phyloP scores from a whole-genome alignment of 495 filamentous ascomycete species.

The Darksidea phi region DNA sequence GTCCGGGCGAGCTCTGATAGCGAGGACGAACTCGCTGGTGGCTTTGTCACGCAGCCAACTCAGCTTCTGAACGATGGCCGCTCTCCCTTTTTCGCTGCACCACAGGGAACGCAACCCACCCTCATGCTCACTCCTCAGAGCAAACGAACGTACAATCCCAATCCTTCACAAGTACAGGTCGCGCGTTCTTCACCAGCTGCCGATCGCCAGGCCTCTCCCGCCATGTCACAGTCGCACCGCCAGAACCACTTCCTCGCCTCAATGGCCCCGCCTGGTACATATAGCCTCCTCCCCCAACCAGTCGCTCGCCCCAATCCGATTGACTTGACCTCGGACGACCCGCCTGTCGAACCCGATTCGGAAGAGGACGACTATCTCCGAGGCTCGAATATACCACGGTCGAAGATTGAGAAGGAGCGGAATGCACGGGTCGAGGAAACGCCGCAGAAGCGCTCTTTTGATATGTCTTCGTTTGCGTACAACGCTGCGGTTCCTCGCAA shows the following conservation, averaged over 20 bases:
- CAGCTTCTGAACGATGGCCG: conserved; percentile 41
- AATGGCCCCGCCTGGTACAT: conserved; percentile 81
- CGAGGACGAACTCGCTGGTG: conserved; percentile 55
- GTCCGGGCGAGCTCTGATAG: conserved; percentile 45
- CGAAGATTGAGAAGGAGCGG: conserved; percentile 34
- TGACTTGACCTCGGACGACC: conserved; percentile 30
- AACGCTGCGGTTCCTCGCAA: conserved; percentile 40
- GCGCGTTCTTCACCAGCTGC: conserved; percentile 51
- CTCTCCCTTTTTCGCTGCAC: conserved; percentile 7
- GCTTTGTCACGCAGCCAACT: conserved; percentile 37
- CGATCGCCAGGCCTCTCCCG: conserved; percentile 29
- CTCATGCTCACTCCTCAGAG: conserved; percentile 53
- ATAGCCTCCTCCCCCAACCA: conserved; percentile 59
- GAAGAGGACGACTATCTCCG: conserved; percentile 34
- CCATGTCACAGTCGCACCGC: not conserved
- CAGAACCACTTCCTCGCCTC: not conserved
- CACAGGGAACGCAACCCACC: conserved; percentile 64
- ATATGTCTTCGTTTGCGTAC: conserved; percentile 18
- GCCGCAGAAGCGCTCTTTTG: conserved; percentile 29
- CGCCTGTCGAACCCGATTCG: conserved; percentile 31
- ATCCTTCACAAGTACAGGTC: conserved; percentile 68
- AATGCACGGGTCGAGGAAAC: conserved; percentile 20
- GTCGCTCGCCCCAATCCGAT: conserved; percentile 26
- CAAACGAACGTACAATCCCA: not conserved
- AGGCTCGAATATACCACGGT: conserved; percentile 41